Conservation (phyloP, 2,329 filamentous ascomycete genomes). For the Neurospora sp. region DNA sequence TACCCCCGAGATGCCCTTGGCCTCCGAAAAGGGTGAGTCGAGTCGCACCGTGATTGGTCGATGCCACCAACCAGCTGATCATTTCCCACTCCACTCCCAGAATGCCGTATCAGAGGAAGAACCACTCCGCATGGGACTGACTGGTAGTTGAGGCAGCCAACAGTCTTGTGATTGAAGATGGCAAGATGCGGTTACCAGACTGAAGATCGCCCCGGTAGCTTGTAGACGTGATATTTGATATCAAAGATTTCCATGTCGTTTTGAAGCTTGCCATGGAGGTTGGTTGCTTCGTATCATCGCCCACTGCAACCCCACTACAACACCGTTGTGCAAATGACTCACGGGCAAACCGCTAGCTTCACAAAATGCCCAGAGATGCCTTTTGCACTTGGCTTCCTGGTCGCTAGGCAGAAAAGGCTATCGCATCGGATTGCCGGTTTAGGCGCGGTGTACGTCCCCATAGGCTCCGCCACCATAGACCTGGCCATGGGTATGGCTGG, state of each 20-base stretch:
- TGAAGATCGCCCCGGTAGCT: neutral
- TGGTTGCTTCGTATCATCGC: neutral
- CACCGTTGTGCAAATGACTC: neutral
- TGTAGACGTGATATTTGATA: neutral
- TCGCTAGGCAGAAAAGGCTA: neutral
- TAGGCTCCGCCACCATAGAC: conserved; percentile 16
- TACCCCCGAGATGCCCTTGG: conserved; percentile 16
- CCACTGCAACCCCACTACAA: neutral
- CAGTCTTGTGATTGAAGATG: neutral
- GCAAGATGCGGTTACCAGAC: neutral
- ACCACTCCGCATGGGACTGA: neutral
- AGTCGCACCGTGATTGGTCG: conserved; percentile 14
- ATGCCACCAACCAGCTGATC: conserved; percentile 15
- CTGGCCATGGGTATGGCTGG: conserved; percentile 20
- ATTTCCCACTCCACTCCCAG: conserved; percentile 9
- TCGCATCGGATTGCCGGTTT: neutral
- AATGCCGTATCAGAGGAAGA: neutral
- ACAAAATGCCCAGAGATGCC: neutral
- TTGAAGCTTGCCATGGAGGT: neutral
- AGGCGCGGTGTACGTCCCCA: conserved; percentile 15
- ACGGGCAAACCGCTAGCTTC: neutral
- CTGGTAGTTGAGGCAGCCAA: neutral
- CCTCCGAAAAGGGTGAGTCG: conserved; percentile 10
- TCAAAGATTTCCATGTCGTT: neutral
- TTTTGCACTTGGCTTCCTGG: neutral